These are phyloP conservation scores for Curvularia hawaiiensis DNA, from an alignment of 2,329 filamentous ascomycete species.

Conservation along the genomic window DNA sequence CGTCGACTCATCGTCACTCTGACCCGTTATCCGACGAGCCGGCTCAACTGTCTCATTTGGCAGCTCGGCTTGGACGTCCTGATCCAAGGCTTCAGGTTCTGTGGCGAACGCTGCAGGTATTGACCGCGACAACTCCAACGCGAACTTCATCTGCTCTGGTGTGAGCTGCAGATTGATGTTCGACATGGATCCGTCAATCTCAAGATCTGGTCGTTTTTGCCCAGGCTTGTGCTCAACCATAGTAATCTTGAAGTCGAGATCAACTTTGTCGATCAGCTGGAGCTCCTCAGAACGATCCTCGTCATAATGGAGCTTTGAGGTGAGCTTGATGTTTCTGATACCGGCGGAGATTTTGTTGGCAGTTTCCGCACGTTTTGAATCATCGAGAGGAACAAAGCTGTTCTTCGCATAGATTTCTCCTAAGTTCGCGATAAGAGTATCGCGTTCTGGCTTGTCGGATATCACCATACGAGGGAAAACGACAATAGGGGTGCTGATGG, in stretches of 20 bases:
- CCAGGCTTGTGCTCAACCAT: conserved; percentile 85
- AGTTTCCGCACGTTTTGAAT: conserved; percentile 71
- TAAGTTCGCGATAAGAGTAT: conserved; percentile 88
- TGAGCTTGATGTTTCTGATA: conserved; percentile 89
- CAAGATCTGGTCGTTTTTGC: conserved; percentile 82
- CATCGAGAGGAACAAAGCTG: conserved; percentile 83
- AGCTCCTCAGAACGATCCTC: conserved; percentile 78
- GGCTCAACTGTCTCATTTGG: conserved; percentile 60
- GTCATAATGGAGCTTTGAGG: conserved; percentile 84
- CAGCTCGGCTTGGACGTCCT: conserved; percentile 76
- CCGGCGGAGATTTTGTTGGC: conserved; percentile 91
- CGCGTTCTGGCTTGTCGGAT: conserved; percentile 71
- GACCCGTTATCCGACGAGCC: conserved; percentile 53
- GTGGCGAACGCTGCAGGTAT: conserved; percentile 86
- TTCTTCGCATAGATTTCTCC: conserved; percentile 98
- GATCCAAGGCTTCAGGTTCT: conserved; percentile 69
- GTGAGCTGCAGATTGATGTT: conserved; percentile 90
- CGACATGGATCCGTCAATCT: conserved; percentile 90
- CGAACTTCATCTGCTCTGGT: conserved; percentile 87
- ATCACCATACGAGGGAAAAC: conserved; percentile 84
- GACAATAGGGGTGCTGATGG: conserved; percentile 93
- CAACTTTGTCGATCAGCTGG: conserved; percentile 96
- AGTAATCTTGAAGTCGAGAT: conserved; percentile 89
- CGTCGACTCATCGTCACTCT: conserved; percentile 35
- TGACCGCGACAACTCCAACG: conserved; percentile 84